Evolutionary conservation across 2,329 filamentous ascomycete genomes (phyloP), one percentile per base, ranked within the genome.

Genomic region (Aureobasidium musti): DNA sequence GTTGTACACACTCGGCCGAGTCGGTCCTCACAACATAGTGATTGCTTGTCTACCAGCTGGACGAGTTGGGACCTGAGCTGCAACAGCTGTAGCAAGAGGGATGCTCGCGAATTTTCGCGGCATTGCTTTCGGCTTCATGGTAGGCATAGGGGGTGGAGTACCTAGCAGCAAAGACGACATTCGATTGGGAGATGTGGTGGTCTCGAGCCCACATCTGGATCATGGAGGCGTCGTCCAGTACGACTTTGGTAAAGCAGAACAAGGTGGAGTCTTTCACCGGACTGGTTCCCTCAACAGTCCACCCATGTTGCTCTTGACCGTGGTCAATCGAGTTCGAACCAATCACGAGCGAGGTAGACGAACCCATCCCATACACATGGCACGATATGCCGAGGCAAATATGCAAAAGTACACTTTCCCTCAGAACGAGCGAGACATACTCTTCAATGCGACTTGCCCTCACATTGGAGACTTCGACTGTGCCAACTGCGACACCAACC

Each of bases 161-260:
- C 71, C 71, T 1, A 59, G 33, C 23, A 14, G 37, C 0, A 50
- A 37, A 7, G 21, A 35, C 3, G 57, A 61, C 5, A n/a, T 61
- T n/a, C 70, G 73, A 0, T 69, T 74, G 3, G 72, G 72, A 1
- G 72, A 74, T 43, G 65, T 74, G 4, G 69, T 71, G 0, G 67
- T 74, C 1, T 72, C 72, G 49, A 61, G 67, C n/a, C 73, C 74
- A 0, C 28, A 61, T 1, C 56, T 61, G 0, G 37, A 26, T 3
- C 53, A 67, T 23, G 73, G 73, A 11, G 74, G 73, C 1, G 72
- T 75, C 0, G 63, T 74, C 1, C 71, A 74, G 30, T 74, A 71
- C 39, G 71, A 75, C 52, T 67, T 70, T 21, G 70, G 69, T 0
- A 74, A 72, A 35, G 45, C 59, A 19, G 26, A 37, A 45, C n/a